These are phyloP conservation scores for Corynespora cassiicola DNA, from an alignment of 2,329 filamentous ascomycete genomes.

Conservation along the genomic window DNA sequence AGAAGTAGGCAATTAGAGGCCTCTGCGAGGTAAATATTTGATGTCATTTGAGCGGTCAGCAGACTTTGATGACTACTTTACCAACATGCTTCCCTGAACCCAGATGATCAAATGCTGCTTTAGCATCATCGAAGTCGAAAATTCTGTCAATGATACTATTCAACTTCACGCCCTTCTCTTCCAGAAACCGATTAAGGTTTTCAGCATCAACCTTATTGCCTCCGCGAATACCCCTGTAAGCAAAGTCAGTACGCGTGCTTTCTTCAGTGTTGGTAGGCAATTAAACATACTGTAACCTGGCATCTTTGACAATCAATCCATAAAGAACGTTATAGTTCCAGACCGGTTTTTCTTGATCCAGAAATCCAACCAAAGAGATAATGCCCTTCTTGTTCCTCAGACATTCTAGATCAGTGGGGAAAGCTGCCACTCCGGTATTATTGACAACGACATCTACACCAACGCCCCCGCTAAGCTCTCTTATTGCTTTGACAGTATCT, in stretches of 20 bases:
- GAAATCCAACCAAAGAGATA: slow-evolving; percentile 33
- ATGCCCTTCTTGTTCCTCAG: slow-evolving; percentile 21
- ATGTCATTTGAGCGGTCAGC: too few species aligned
- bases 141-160: slow-evolving; percentile 37
- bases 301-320: slow-evolving; percentile 24
- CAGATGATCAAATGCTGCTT: slow-evolving; percentile 43
- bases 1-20: too few species aligned
- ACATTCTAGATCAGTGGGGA: slow-evolving; percentile 19
- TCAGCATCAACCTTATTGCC: slow-evolving; percentile 61
- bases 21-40: too few species aligned
- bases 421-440: slow-evolving; percentile 24
- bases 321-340: slow-evolving; percentile 18
- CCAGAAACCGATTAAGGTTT: slow-evolving; percentile 41
- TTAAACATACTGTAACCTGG: slow-evolving; percentile 25
- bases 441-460: slow-evolving; percentile 57
- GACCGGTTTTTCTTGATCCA: slow-evolving; percentile 17
- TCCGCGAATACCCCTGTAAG: slow-evolving; percentile 61
- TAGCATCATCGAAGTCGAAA: slow-evolving; percentile 42
- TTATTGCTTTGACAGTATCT: slow-evolving; percentile 62
- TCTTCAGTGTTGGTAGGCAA: background rate
- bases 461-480: slow-evolving; percentile 48
- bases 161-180: slow-evolving; percentile 37
- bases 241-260: background rate
- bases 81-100: slow-evolving; percentile 44
- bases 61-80: slow-evolving; percentile 28